Evolutionary conservation across 164 flowering plant species (phyloP).

Genomic region (Magnolia changhungtana): DNA sequence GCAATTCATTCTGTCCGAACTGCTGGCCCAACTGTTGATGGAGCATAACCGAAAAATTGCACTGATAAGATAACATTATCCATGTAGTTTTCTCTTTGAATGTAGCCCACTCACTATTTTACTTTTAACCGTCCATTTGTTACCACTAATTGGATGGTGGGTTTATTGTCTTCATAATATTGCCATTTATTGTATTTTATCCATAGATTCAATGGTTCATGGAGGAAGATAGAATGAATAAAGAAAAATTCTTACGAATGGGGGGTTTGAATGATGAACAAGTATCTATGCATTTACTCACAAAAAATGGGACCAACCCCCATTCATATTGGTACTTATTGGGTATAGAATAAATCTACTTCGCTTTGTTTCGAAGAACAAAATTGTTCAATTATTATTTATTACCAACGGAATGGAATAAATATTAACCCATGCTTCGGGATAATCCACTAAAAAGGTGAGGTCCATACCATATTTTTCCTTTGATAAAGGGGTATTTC

Average conservation of each 20-base stretch:
- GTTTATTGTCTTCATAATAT: background rate
- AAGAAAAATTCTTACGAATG: too few relatives aligned
- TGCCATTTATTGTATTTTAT: too few relatives aligned
- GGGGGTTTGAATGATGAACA: background rate
- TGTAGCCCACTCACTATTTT: too few relatives aligned
- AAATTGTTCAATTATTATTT: constrained; percentile 13
- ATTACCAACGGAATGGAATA: constrained; percentile 5
- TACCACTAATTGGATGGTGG: background rate
- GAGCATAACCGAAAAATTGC: too few relatives aligned
- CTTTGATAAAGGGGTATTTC: background rate
- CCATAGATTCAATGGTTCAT: background rate
- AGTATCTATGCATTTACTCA: background rate
- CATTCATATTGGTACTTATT: constrained; percentile 5
- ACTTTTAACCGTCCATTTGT: too few relatives aligned
- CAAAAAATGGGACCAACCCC: constrained; percentile 4
- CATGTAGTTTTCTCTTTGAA: background rate
- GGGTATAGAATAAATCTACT: constrained; percentile 4
- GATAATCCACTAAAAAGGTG: background rate
- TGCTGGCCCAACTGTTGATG: too few relatives aligned
- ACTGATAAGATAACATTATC: background rate
- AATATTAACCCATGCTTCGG: too few relatives aligned
- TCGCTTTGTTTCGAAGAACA: constrained; percentile 16
- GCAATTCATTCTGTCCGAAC: too few relatives aligned
- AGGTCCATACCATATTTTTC: constrained; percentile 1
- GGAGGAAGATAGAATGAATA: too few relatives aligned